These are phyloP conservation scores for Pestalotiopsis sp. DNA, from an alignment of 2,329 filamentous ascomycete genomes.

Conservation along the genomic window DNA sequence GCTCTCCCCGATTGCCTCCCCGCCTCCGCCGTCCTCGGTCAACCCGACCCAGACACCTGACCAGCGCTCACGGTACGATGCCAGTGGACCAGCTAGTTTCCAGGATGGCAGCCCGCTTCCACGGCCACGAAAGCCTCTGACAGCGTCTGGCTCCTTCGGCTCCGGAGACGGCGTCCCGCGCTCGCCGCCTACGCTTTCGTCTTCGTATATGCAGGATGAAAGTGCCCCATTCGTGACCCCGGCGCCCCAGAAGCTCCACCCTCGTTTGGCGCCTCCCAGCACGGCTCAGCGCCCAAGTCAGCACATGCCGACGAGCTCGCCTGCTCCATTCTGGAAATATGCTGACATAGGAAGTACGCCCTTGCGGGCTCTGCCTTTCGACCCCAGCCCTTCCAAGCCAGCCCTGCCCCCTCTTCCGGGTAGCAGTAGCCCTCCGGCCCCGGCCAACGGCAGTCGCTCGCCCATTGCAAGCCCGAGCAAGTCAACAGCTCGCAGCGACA, in stretches of 20 bases:
- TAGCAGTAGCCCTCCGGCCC: slow-evolving; percentile 62
- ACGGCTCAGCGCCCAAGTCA: slow-evolving; percentile 81
- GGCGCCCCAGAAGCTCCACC: slow-evolving; percentile 72
- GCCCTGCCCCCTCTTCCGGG: slow-evolving; percentile 36
- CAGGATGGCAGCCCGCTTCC: slow-evolving; percentile 67
- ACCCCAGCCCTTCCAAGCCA: slow-evolving; percentile 61
- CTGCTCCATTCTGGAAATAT: slow-evolving; percentile 88
- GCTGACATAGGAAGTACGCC: slow-evolving; percentile 77
- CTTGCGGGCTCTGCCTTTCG: slow-evolving; percentile 54
- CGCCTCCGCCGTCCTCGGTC: slow-evolving; percentile 53
- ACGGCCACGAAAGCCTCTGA: slow-evolving; percentile 52
- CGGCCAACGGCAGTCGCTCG: slow-evolving; percentile 42
- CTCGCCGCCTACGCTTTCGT: slow-evolving; percentile 61
- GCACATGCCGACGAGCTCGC: slow-evolving; percentile 83
- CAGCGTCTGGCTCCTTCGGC: slow-evolving; percentile 44
- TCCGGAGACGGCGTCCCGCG: slow-evolving; percentile 55
- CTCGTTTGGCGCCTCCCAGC: slow-evolving; percentile 76
- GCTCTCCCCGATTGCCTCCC: slow-evolving; percentile 55
- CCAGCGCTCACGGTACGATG: slow-evolving; percentile 46
- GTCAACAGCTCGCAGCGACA: slow-evolving; percentile 29
- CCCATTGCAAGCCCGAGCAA: slow-evolving; percentile 56
- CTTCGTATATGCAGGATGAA: slow-evolving; percentile 65
- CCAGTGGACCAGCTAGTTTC: slow-evolving; percentile 38
- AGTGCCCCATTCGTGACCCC: slow-evolving; percentile 68
- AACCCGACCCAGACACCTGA: slow-evolving; percentile 61